Evolutionary conservation across 768 basidiomycete species (phyloP), one percentile per base, ranked within the genome.

Genomic region (Polyporus arcularius): DNA sequence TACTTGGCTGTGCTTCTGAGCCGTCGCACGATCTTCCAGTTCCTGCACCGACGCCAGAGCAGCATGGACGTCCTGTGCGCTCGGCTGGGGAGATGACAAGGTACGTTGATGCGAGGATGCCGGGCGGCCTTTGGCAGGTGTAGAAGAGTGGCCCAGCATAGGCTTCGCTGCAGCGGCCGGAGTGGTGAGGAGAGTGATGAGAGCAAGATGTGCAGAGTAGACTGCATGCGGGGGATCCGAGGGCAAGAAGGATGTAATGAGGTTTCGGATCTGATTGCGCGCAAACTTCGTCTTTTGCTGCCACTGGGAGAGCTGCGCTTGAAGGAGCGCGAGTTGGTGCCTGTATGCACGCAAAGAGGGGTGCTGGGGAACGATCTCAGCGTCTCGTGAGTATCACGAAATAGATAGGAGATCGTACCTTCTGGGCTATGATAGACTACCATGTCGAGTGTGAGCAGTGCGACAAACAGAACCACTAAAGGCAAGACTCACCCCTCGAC

Each of bases 261-360:
- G 77, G 38, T 83, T 82, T 31, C 82, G 82, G 41, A 91, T 73
- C 15, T 83, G 75, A 12, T 80, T 83, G 41, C 85, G 85, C 0
- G 86, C 83, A 62, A 82, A 83, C 70, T 86, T 89, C 5, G 77
- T 64, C 67, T 87, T 87, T 18, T 80, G 73, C 66, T 83, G 78
- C 76, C 75, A 70, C 46, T 74, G 67, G 32, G 85, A 76, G 51
- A 92, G 78, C 40, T 81, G 84, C 4, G 87, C 83, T 16, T 87
- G 86, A 38, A 90, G 81, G 41, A 85, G 74, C 1, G 82, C 80
- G 26, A 93, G 73, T 58, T 84, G 82, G 4, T 83, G 82, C 45
- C 79, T 82, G 68, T 88, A 86, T 7, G 78, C 72, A 54, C 84
- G 79, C 10, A 93, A 76, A 10, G 87, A 80, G 3, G 90, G 87